Conservation (phyloP, 2,329 filamentous ascomycete genomes). For the Colletotrichum caudatum region DNA sequence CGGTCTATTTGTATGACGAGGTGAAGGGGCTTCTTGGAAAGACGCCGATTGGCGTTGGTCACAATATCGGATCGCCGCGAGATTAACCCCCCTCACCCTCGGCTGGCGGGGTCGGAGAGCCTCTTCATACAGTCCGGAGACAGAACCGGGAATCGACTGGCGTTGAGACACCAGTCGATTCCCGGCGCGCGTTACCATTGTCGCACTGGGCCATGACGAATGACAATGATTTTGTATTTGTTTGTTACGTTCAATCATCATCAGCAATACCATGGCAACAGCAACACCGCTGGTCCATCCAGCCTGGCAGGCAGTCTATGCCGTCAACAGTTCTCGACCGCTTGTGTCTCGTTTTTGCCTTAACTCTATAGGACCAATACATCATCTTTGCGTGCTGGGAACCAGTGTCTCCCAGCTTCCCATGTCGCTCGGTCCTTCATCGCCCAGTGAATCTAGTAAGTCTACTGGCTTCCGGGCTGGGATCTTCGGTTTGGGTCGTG, state of each 20-base stretch:
- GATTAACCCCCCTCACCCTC: neutral
- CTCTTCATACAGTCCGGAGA: conserved; percentile 4
- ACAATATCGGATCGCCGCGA: conserved; percentile 17
- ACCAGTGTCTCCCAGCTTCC: conserved; percentile 69
- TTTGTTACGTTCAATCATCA: conserved; percentile 6
- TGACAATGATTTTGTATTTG: conserved; percentile 16
- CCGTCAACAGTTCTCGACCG: conserved; percentile 4
- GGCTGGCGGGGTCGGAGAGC: neutral
- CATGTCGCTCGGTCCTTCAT: conserved; percentile 58
- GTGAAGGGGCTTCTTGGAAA: conserved; percentile 16
- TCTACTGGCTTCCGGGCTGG: conserved; percentile 48
- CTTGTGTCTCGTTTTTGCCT: neutral
- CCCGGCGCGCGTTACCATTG: conserved; percentile 16
- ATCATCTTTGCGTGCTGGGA: conserved; percentile 51
- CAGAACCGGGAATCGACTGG: neutral
- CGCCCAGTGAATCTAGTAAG: conserved; percentile 62
- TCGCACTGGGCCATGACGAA: neutral
- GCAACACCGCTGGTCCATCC: neutral
- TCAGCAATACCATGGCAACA: neutral
- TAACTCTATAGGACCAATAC: neutral
- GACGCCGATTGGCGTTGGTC: conserved; percentile 35
- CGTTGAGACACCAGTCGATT: conserved; percentile 6
- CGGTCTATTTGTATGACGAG: conserved; percentile 2
- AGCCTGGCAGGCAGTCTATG: neutral
- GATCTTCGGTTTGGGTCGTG: conserved; percentile 35